These are phyloP conservation scores for Aspergillus fumigatus DNA, from an alignment of 2,329 filamentous ascomycete species.

Conservation along the genomic window DNA sequence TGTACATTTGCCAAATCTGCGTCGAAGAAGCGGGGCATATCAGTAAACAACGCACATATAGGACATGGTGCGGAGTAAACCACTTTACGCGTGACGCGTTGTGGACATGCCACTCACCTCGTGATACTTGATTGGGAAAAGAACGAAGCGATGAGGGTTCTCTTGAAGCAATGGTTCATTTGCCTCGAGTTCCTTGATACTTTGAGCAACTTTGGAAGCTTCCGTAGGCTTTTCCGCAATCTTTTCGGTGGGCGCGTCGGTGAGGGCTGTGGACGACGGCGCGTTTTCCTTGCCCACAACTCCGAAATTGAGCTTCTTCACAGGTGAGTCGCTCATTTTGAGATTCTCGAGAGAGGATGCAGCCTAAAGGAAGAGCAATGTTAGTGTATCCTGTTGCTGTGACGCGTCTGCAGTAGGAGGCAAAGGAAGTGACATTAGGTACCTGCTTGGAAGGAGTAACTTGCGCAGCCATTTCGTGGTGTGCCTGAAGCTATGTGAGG, in stretches of 20 bases:
- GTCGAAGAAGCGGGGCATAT: slow-evolving; percentile 32
- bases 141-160: slow-evolving; percentile 92
- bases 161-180: slow-evolving; percentile 91
- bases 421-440: slow-evolving; percentile 40
- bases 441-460: slow-evolving; percentile 72
- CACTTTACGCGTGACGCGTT: slow-evolving; percentile 67
- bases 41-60: slow-evolving; percentile 16
- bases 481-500: slow-evolving; percentile 25
- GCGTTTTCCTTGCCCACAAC: slow-evolving; percentile 77
- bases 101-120: slow-evolving; percentile 67
- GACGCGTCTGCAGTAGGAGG: slow-evolving; percentile 30
- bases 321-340: slow-evolving; percentile 81
- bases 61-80: slow-evolving; percentile 12
- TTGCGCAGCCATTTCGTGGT: slow-evolving; percentile 64
- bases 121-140: slow-evolving; percentile 99
- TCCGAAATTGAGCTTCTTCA: slow-evolving; percentile 83
- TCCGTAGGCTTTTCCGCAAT: slow-evolving; percentile 43
- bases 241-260: slow-evolving; percentile 55
- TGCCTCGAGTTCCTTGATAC: slow-evolving; percentile 64
- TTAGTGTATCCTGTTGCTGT: slow-evolving; percentile 30
- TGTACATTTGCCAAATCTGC: slow-evolving; percentile 99
- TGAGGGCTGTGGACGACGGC: slow-evolving; percentile 47
- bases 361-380: slow-evolving; percentile 55
- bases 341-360: slow-evolving; percentile 80
- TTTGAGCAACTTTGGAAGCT: slow-evolving; percentile 42